These are phyloP conservation scores for Pythium oligandrum DNA, from an alignment of 352 stramenopile genomes.

Conservation along the genomic window DNA sequence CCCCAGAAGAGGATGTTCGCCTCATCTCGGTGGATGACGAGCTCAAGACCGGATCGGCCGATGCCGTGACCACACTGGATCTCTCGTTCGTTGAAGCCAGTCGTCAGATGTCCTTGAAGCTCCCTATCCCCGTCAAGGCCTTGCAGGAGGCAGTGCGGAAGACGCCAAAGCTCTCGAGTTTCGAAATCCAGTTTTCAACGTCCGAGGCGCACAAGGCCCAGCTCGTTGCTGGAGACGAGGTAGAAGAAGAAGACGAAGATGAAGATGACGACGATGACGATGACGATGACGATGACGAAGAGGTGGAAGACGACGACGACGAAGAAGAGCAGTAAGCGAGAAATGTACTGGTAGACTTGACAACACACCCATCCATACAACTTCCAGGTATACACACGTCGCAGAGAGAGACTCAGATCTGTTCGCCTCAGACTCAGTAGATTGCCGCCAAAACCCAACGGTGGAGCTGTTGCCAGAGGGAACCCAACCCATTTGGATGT, in stretches of 20 bases:
- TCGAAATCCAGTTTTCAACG: constrained; percentile 19
- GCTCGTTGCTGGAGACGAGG: constrained; percentile 23
- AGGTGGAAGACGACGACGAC: constrained; percentile 6
- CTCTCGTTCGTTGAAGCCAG: constrained; percentile 21
- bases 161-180: constrained; percentile 18
- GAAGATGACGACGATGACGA: constrained; percentile 13
- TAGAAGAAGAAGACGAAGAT: constrained; percentile 19
- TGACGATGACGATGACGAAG: constrained; percentile 14
- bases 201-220: constrained; percentile 11
- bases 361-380: background rate
- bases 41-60: constrained; percentile 11
- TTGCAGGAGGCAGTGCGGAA: constrained; percentile 18
- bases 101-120: constrained; percentile 18
- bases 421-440: constrained; percentile 6
- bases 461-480: background rate
- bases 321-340: constrained; percentile 6
- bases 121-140: constrained; percentile 14
- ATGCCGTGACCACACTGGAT: constrained; percentile 21
- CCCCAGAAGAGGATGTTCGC: constrained; percentile 9
- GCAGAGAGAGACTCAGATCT: constrained; percentile 11
- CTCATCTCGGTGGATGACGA: constrained; percentile 8
- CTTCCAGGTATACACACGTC: background rate
- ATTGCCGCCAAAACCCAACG: constrained; percentile 7
- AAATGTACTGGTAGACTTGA: background rate
- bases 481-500: background rate